Base-by-base conservation (phyloP, 495 filamentous ascomycete species). In the Xylaria longipes region DNA sequence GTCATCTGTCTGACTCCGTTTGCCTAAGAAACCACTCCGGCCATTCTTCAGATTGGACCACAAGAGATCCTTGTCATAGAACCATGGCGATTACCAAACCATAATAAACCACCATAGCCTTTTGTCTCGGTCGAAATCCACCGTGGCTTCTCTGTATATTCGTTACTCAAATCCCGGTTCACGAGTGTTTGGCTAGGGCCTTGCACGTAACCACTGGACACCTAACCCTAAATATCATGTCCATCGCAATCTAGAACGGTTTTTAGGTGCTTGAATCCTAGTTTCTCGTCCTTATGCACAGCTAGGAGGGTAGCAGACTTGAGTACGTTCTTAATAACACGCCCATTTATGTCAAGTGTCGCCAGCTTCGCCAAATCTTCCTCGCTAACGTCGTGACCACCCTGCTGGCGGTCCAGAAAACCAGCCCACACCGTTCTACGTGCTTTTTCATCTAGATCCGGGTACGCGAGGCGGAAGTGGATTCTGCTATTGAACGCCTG, bases 291-390 rank as follows among this genome's bases (percentile, higher is more conserved):
- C 33, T 60, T 33, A n/a, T 60, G 57, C 57, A 37, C 33, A 62
- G 60, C 33, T 7, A 62, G 22, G 2, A 62, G 60, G 17, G 22
- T 41, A 5, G 46, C 69, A 43, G 85, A 86, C 75, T 86, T 86
- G 54, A 88, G 71, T 12, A 86, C 74, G 58, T 89, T 88, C 80
- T 87, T 89, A 72, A 89, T 88, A 72, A 80, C 74, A 11, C 80
- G 78, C 22, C 82, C 82, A 56, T 85, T 85, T 35, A 82, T 72
- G 48, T 78, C 74, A 48, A 79, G 72, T 72, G 78, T 71, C 2
- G 78, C 75, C 22, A 88, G 71, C 56, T 85, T 75, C 37, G 69
- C 72, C 58, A 80, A 75, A 72, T 76, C 80, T 72, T 37, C 58
- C 37, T 50, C 46, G 46, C 39, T 15, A 20, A 20, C 31, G 20